These are phyloP conservation scores for Dioscorea zingiberensis DNA, from an alignment of 106 monocot species.

Conservation along the genomic window DNA sequence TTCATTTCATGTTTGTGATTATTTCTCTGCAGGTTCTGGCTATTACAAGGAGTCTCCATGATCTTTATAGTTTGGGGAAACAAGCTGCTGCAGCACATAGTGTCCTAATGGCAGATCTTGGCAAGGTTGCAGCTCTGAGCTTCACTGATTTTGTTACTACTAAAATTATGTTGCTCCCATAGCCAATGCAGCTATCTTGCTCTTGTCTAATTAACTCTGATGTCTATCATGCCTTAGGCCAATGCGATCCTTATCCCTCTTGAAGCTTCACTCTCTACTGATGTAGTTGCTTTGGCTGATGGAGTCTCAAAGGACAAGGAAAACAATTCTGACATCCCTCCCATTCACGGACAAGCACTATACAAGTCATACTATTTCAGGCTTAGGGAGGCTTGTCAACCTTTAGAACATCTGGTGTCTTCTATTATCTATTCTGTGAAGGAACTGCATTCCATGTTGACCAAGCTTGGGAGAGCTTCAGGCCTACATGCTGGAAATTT, in stretches of 20 bases:
- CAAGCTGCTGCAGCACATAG: conserved; percentile 64
- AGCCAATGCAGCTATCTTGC: no score
- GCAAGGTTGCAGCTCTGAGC: conserved; percentile 40
- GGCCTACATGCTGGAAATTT: conserved; percentile 88
- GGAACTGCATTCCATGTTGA: conserved; percentile 61
- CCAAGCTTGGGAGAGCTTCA: conserved; percentile 70
- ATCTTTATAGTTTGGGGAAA: conserved; percentile 77
- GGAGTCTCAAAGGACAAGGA: conserved; percentile 51
- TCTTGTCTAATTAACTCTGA: no score
- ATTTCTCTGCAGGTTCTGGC: conserved; percentile 62
- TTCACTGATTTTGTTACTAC: no score
- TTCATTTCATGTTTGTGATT: neutral
- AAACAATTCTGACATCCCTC: conserved; percentile 29
- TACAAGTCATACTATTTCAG: conserved; percentile 63
- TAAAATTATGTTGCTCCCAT: no score
- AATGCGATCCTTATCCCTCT: conserved; percentile 70
- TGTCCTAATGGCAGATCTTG: conserved; percentile 57
- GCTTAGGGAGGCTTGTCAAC: conserved; percentile 60
- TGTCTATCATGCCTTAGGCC: conserved; percentile 29
- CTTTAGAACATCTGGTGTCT: conserved; percentile 55
- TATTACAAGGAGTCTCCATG: conserved; percentile 78
- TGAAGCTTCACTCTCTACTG: conserved; percentile 69
- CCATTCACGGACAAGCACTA: conserved; percentile 72
- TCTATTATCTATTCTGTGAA: conserved; percentile 42
- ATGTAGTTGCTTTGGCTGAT: conserved; percentile 45